Percentiles rank a stretch among this genome's conserved stretches.
These are phyloP conservation scores for Capronia epimyces DNA, from an alignment of 2,329 filamentous ascomycete genomes.

Conservation along the genomic window DNA sequence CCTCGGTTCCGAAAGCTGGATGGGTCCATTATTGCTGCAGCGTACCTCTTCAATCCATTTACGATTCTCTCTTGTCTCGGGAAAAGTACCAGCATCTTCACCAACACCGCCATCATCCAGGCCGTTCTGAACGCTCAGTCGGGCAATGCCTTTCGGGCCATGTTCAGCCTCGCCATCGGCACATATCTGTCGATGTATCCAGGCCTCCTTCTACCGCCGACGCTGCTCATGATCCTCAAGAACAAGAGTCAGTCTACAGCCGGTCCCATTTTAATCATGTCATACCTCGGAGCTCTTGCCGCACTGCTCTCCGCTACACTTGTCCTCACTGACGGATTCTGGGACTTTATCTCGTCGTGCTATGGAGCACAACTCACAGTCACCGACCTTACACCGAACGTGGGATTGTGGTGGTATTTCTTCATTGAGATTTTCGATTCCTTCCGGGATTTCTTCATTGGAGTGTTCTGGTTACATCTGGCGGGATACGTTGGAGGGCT, in stretches of 20 bases:
- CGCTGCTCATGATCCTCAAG: conserved; percentile 55
- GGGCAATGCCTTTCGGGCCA: conserved; percentile 67
- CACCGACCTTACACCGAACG: conserved; percentile 88
- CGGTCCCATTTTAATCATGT: conserved; percentile 28
- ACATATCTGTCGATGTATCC: conserved; percentile 92
- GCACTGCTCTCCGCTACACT: conserved; percentile 21
- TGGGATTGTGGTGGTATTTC: conserved; percentile 99
- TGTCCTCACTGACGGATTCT: conserved; percentile 67
- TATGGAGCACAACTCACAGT: conserved; percentile 90
- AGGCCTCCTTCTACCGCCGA: conserved; percentile 73
- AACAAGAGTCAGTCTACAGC: conserved; percentile 25
- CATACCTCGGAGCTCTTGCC: conserved; percentile 24
- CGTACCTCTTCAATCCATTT: conserved; percentile 91
- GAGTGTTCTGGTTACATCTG: conserved; percentile 95
- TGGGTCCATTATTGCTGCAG: conserved; percentile 36
- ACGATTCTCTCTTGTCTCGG: conserved; percentile 86
- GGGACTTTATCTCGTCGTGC: conserved; percentile 81
- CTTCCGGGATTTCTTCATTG: conserved; percentile 93
- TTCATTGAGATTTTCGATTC: conserved; percentile 99
- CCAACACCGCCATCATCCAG: conserved; percentile 78
- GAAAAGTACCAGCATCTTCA: conserved; percentile 81
- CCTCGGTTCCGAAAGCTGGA: conserved; percentile 25
- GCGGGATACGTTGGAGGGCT: conserved; percentile 83
- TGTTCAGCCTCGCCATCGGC: conserved; percentile 80
- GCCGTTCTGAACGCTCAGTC: conserved; percentile 74